Base-by-base conservation (phyloP, 139 green algal genomes). In the Pleodorina starrii region DNA sequence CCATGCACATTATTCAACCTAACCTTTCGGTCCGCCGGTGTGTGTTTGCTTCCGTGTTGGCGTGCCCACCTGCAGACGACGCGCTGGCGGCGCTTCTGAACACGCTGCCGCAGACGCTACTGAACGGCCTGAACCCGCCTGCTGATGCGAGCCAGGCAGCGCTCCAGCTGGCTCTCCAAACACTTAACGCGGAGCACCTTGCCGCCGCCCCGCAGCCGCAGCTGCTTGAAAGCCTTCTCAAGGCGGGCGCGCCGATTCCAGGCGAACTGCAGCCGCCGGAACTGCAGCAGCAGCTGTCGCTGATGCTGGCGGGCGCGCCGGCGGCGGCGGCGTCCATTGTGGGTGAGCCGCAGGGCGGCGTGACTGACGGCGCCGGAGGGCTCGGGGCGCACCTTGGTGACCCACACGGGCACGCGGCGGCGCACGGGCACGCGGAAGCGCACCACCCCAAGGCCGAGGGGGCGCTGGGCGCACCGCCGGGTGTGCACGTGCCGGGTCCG, bases 191-290 rank as follows among this genome's bases (percentile, higher is more conserved):
- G 5, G 57, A 75, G 14, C 6, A 86, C 29, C 16, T 86, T 38
- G 57, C 57, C n/a, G n/a, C n/a, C n/a, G n/a, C n/a, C n/a, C n/a
- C n/a, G n/a, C n/a, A n/a, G 14, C 57, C 57, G 29, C 79, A 54
- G 38, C 38, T 86, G 10, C 79, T 86, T 5, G 79, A 86, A 42
- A 75, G 54, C 38, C 79, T 87, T 1, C 63, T 87, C 42, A 87
- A 87, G 59, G 38, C 38, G 29, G 57, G 38, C 29, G 59, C 80
- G 5, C 38, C 36, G 0, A 12, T 12, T 3, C 60, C 43, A 0
- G 63, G 40, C 0, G 81, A 87, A 6, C 63, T 87, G 43, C 1
- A 29, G 6, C 0, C 23, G 3, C 36, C 29, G 0, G 63, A 78
- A 12, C 81, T 87, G 43, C 81, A 87, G 59, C 43, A 63, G 59